Conservation (phyloP, 495 filamentous ascomycete genomes). For the Talaromyces trachyspermus region DNA sequence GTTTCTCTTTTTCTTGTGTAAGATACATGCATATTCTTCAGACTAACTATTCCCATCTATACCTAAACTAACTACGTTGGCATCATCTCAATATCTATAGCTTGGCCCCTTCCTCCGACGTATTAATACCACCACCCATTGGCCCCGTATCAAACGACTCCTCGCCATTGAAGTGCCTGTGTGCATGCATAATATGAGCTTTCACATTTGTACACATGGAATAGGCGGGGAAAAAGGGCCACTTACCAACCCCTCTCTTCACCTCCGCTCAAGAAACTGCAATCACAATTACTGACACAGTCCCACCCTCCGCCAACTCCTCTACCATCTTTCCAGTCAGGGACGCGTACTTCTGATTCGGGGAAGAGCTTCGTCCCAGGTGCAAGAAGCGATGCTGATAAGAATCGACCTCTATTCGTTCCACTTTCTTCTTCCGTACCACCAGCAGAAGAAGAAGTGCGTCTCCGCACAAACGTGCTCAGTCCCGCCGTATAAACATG, state of each 20-base stretch:
- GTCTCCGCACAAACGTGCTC: constrained; percentile 49
- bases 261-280: constrained; percentile 65
- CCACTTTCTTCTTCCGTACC: constrained; percentile 14
- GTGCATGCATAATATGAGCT: constrained; percentile 1
- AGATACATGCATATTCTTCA: not conserved
- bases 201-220: constrained; percentile 5
- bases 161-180: constrained; percentile 69
- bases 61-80: not conserved
- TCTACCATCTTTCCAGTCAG: constrained; percentile 53
- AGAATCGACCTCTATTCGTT: too few relatives aligned
- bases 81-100: not conserved
- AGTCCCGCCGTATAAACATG: constrained; percentile 78
- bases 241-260: constrained; percentile 88
- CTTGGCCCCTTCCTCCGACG: constrained; percentile 2
- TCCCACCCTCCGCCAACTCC: constrained; percentile 78
- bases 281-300: constrained; percentile 73
- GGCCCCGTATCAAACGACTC: constrained; percentile 54
- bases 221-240: constrained; percentile 12
- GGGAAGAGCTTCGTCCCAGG: constrained; percentile 22
- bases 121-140: too few relatives aligned
- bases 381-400: constrained; percentile 7
- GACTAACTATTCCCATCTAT: too few relatives aligned
- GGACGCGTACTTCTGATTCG: constrained; percentile 34
- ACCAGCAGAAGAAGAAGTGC: constrained; percentile 18
- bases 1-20: not conserved